A percentile compares a stretch with the other conserved stretches of the same genome.
phyloP scores from a whole-genome alignment of 352 stramenopile species.

The Paralagenidium karlingii region DNA sequence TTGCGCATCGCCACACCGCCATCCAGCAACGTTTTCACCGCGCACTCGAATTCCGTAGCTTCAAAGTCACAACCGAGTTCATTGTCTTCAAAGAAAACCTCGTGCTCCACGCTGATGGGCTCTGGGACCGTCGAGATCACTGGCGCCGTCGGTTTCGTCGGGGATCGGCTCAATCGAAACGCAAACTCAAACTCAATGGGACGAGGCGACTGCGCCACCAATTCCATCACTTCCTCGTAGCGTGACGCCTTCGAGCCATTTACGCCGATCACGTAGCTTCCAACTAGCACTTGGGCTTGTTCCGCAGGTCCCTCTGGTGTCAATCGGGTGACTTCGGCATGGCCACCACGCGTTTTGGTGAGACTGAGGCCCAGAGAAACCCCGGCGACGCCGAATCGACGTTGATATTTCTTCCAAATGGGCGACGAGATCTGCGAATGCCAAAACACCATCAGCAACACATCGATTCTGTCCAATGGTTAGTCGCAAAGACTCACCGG shows the following conservation, averaged over 20 bases:
- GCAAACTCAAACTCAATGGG: constrained; percentile 63
- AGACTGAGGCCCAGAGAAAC: constrained; percentile 56
- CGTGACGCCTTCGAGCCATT: constrained; percentile 36
- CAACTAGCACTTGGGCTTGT: constrained; percentile 40
- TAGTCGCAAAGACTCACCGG: constrained; percentile 13
- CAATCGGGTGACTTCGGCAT: constrained; percentile 60
- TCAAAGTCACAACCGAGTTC: constrained; percentile 50
- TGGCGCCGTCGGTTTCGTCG: constrained; percentile 7
- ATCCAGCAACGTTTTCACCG: constrained; percentile 17
- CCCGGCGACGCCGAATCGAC: constrained; percentile 22
- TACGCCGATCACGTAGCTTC: constrained; percentile 62
- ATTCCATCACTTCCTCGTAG: constrained; percentile 62
- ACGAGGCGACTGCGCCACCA: constrained; percentile 28
- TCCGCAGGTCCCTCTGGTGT: constrained; percentile 41
- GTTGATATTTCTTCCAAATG: constrained; percentile 52
- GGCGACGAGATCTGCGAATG: constrained; percentile 2
- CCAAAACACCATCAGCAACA: not conserved
- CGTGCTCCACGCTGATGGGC: constrained; percentile 34
- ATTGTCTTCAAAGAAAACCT: constrained; percentile 37
- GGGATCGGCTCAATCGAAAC: constrained; percentile 16
- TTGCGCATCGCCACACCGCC: constrained; percentile 34
- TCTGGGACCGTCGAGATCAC: constrained; percentile 49
- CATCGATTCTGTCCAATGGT: constrained; percentile 4
- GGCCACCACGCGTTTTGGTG: constrained; percentile 46
- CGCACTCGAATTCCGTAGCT: constrained; percentile 30